Percentiles rank a stretch among this genome's conserved stretches.
phyloP scores from a whole-genome alignment of 2,329 filamentous ascomycete genomes.

The Fusarium tricinctum region DNA sequence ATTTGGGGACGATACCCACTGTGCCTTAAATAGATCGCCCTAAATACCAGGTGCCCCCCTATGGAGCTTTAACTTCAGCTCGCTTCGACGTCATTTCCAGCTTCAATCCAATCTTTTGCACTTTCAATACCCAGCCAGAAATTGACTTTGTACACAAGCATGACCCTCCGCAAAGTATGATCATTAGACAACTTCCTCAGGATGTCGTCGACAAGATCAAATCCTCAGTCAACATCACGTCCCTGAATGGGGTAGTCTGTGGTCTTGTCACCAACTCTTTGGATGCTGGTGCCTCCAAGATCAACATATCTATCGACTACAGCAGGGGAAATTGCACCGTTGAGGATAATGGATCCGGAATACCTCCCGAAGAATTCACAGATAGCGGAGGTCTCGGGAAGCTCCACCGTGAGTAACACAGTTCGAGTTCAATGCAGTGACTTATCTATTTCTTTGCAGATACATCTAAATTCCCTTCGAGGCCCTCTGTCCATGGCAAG shows the following conservation, averaged over 20 bases:
- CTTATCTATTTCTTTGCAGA: constrained; percentile 62
- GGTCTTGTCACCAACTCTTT: constrained; percentile 87
- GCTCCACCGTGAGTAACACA: constrained; percentile 72
- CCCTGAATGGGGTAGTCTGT: constrained; percentile 77
- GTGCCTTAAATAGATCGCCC: constrained; percentile 41
- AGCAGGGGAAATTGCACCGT: constrained; percentile 80
- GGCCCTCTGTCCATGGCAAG: constrained; percentile 70
- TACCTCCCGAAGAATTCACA: constrained; percentile 79
- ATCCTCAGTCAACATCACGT: constrained; percentile 84
- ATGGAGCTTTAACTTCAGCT: constrained; percentile 23
- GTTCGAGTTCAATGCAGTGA: constrained; percentile 4
- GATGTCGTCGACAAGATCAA: constrained; percentile 83
- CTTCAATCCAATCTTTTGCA: constrained; percentile 11
- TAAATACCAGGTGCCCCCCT: constrained; percentile 19
- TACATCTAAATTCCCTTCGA: constrained; percentile 78
- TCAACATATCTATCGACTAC: constrained; percentile 82
- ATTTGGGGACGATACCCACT: constrained; percentile 41
- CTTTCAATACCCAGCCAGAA: constrained; percentile 13
- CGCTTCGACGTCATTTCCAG: constrained; percentile 39
- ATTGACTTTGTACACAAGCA: constrained; percentile 20
- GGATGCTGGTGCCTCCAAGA: constrained; percentile 79
- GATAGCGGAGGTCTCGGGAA: constrained; percentile 78
- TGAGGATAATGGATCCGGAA: constrained; percentile 88
- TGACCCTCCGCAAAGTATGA: constrained; percentile 60
- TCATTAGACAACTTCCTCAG: constrained; percentile 77